Conservation (phyloP, 768 basidiomycete species). For the Phanerodontia chrysosporium region DNA sequence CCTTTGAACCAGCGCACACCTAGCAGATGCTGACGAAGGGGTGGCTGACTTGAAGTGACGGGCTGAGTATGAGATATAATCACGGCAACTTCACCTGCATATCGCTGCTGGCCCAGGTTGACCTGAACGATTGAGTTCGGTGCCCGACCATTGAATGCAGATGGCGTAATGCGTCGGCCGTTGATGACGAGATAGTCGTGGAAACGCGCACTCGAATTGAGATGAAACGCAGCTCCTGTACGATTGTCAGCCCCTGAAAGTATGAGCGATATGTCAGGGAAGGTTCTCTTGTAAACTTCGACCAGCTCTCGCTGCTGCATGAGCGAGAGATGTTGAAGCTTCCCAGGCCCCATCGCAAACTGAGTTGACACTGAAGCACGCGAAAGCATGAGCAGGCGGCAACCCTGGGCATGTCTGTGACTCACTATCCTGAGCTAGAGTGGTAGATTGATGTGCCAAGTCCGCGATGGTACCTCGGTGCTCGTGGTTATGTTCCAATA, state of each 20-base stretch:
- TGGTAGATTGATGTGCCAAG: background rate
- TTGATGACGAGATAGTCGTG: background rate
- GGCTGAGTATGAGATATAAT: slow-evolving; percentile 1
- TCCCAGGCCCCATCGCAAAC: too few relatives aligned
- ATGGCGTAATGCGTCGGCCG: too few relatives aligned
- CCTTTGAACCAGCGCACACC: slow-evolving; percentile 5
- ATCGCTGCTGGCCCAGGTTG: background rate
- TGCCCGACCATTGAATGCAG: background rate
- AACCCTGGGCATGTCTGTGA: too few relatives aligned
- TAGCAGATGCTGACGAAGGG: background rate
- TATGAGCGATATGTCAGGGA: background rate
- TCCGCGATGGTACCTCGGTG: background rate
- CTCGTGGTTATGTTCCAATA: background rate
- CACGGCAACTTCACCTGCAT: background rate
- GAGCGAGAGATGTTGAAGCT: too few relatives aligned
- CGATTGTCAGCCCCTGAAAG: background rate
- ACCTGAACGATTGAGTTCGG: background rate
- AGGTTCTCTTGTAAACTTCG: too few relatives aligned
- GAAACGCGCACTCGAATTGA: background rate
- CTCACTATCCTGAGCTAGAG: background rate
- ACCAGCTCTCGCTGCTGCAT: too few relatives aligned
- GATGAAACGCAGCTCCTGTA: background rate
- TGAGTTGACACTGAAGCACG: too few relatives aligned
- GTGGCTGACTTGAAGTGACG: background rate
- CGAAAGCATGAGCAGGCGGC: too few relatives aligned